Evolutionary conservation across 345 rosid species (phyloP), one percentile per base, ranked within the genome.

Genomic region (Lenwebbia sp.): DNA sequence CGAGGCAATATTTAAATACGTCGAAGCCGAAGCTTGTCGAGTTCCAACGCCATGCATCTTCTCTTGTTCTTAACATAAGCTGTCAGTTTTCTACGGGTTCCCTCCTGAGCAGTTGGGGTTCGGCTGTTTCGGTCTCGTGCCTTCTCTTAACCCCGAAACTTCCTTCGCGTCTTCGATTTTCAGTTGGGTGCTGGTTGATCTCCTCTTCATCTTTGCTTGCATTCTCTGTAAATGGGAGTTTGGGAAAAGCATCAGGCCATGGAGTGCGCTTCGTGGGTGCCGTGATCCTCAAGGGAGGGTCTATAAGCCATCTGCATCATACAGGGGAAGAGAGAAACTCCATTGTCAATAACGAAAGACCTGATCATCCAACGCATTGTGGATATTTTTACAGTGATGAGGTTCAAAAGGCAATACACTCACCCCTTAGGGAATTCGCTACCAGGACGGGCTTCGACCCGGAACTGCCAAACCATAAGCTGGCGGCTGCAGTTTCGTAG

Each of bases 401-500:
- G 75, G 11, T 62, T 62, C 22, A 28, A 15, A 62, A 0, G 75
- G 75, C 75, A 75, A 30, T 54, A 89, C 83, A 86, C 93, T 90
- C 76, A 97, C 99, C 98, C 96, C 7, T 96, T 94, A 85, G 99
- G 99, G 84, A 95, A 97, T 88, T 93, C 89, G 95, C 98, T 97
- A 89, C 95, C 99, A 54, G 95, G 91, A 23, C 94, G 98, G 86
- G 99, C 99, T 93, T 97, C 99, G 87, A 96, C 99, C 51, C 94
- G 99, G 82, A 97, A 95, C 99, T 98, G 94, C 99, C 99, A 97
- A 1, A 96, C 89, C 88, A 95, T 62, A 91, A 97, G 95, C 84
- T 92, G 96, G 87, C 90, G 93, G 26, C 99, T 99, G 57, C 99
- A 97, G 90, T 92, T 96, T 84, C 99, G 99, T 65, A 97, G 94